Evolutionary conservation across 108 stramenopile genomes (phyloP).

Genomic region (Discostella stelligeroides): DNA sequence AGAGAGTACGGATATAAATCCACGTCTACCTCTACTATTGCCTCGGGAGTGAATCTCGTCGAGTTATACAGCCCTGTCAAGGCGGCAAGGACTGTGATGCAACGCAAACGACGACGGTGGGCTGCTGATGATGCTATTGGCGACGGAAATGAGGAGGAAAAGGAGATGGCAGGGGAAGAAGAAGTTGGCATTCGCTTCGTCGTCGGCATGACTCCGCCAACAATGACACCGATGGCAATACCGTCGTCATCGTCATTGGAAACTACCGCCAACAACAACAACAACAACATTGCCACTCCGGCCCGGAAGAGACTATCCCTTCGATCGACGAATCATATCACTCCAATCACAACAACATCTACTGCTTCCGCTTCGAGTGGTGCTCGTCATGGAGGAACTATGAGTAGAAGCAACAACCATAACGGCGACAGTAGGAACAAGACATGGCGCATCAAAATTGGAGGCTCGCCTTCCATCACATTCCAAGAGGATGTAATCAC

Average conservation of each 20-base stretch:
- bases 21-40: no score
- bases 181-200: no score
- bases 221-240: no score
- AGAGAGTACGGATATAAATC: no score
- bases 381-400: no score
- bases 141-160: neutral
- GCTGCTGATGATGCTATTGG: neutral
- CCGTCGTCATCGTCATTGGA: no score
- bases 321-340: neutral
- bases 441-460: constrained; percentile 6
- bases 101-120: neutral
- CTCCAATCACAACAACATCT: neutral
- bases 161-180: neutral
- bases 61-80: no score
- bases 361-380: neutral
- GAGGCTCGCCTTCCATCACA: neutral
- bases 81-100: neutral
- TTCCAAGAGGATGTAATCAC: neutral
- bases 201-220: no score
- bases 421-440: no score
- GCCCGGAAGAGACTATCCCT: neutral
- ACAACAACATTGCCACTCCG: neutral
- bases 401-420: no score
- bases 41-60: no score
- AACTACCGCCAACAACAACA: no score